Percentiles rank a stretch among this genome's conserved stretches.
These are phyloP conservation scores for Trichoderma sp. DNA, from an alignment of 2,329 filamentous ascomycete genomes.

Conservation along the genomic window DNA sequence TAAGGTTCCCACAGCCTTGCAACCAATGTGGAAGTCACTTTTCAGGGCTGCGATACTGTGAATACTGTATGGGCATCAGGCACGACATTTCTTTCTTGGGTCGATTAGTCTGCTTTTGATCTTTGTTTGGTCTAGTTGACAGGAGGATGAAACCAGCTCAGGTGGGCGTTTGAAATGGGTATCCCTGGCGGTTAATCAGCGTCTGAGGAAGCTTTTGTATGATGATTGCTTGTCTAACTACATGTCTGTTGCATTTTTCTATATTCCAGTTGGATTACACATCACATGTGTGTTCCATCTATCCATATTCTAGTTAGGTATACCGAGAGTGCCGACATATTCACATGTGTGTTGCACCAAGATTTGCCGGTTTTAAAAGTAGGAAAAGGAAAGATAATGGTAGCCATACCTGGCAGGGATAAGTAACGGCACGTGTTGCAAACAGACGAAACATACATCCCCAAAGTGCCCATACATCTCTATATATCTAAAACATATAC, in stretches of 20 bases:
- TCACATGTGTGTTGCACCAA: background rate
- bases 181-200: background rate
- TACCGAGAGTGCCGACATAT: too few relatives aligned
- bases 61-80: conserved; percentile 16
- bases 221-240: too few relatives aligned
- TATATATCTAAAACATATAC: background rate
- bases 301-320: background rate
- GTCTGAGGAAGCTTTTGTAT: background rate
- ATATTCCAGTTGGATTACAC: too few relatives aligned
- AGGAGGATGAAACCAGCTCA: background rate
- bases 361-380: rapidly evolving
- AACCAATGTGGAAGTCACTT: background rate
- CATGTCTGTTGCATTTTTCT: too few relatives aligned
- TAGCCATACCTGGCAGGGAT: background rate
- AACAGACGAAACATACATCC: background rate
- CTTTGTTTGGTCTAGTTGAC: background rate
- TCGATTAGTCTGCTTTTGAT: background rate
- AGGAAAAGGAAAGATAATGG: background rate
- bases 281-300: too few relatives aligned
- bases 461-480: background rate
- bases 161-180: background rate
- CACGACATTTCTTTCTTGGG: background rate
- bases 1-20: background rate
- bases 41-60: background rate
- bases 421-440: background rate